These are phyloP conservation scores for Apiospora marii DNA, from an alignment of 2,329 filamentous ascomycete genomes.

Conservation along the genomic window DNA sequence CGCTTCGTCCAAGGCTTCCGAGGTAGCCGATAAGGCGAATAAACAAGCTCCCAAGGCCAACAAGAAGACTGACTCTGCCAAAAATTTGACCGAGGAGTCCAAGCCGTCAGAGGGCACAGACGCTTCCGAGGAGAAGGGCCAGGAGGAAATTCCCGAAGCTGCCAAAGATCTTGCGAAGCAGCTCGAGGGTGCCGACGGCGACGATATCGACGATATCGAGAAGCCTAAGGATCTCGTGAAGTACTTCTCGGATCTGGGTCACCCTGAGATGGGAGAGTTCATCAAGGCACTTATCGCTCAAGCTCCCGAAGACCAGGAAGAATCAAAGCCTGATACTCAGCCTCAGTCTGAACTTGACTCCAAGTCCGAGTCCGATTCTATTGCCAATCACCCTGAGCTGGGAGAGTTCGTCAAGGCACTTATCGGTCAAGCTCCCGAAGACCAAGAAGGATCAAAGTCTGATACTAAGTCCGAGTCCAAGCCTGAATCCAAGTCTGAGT, in stretches of 20 bases:
- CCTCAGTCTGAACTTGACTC: not conserved
- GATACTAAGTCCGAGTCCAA: not conserved
- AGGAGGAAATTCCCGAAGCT: not conserved
- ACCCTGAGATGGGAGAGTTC: conserved; percentile 42
- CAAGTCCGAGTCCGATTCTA: not conserved
- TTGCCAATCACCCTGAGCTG: not conserved
- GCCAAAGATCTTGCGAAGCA: not conserved
- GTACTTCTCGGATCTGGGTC: conserved; percentile 39
- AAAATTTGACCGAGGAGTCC: not conserved
- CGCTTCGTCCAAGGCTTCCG: not conserved
- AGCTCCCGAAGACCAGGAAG: conserved; percentile 18
- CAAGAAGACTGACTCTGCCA: not conserved
- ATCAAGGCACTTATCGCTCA: conserved; percentile 35
- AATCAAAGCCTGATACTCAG: not conserved
- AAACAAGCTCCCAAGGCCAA: not conserved
- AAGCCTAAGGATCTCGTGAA: conserved; percentile 33
- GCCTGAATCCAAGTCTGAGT: not conserved
- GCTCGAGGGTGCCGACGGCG: not conserved
- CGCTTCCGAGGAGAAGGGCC: not conserved
- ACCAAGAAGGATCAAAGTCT: too few species aligned
- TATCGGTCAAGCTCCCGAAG: too few species aligned
- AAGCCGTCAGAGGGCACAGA: not conserved
- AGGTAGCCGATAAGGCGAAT: not conserved
- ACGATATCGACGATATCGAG: not conserved
- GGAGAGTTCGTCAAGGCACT: too few species aligned